Conservation (phyloP, 2,329 filamentous ascomycete genomes). For the Colletotrichum zoysiae region DNA sequence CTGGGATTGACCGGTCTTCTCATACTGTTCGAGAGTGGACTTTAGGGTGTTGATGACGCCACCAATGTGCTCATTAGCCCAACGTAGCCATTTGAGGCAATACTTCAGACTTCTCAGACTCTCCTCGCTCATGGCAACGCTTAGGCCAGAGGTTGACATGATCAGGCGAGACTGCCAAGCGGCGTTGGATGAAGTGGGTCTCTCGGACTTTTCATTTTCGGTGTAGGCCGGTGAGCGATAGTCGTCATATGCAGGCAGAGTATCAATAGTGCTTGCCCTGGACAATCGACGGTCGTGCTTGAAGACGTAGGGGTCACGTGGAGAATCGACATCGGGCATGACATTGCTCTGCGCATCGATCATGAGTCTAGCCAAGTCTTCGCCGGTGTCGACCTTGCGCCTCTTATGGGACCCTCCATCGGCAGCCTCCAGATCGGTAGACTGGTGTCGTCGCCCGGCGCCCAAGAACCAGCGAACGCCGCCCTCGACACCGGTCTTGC, state of each 20-base stretch:
- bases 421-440: conserved; percentile 61
- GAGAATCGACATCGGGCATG: conserved; percentile 40
- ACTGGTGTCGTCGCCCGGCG: conserved; percentile 65
- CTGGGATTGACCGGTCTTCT: conserved; percentile 57
- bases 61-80: conserved; percentile 85
- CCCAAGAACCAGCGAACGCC: conserved; percentile 87
- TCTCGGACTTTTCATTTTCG: conserved; percentile 61
- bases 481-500: conserved; percentile 88
- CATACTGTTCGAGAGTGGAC: conserved; percentile 83
- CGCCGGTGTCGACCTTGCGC: conserved; percentile 64
- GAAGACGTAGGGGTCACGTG: conserved; percentile 45
- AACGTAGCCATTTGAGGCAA: conserved; percentile 83
- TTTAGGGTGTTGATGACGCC: conserved; percentile 81
- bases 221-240: conserved; percentile 81
- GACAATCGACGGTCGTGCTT: conserved; percentile 67
- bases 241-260: conserved; percentile 87
- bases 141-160: conserved; percentile 90
- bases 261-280: conserved; percentile 77
- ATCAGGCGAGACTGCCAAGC: conserved; percentile 87
- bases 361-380: conserved; percentile 46
- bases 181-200: conserved; percentile 44
- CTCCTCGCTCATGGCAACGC: conserved; percentile 91
- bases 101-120: conserved; percentile 87
- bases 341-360: conserved; percentile 38
- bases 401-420: conserved; percentile 67